Base-by-base conservation (phyloP, 352 stramenopile species). In the Pythium vanterpoolii region DNA sequence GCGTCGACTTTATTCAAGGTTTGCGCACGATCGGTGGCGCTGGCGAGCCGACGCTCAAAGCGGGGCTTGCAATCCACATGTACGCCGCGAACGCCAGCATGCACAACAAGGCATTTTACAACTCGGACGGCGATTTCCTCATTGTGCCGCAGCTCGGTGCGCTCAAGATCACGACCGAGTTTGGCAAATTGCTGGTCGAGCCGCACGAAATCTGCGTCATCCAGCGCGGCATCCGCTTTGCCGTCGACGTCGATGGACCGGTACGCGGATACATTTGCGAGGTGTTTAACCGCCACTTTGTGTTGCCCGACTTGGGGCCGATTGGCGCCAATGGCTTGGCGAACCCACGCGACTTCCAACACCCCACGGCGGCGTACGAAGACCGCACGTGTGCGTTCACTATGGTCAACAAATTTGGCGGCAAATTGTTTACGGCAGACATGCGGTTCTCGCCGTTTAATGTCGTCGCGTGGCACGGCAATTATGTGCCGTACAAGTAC, bases 401-500 rank as follows among this genome's bases (percentile, higher is more conserved):
- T 40, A 77, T 92, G 6, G 59, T 90, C 42, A 91, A 89, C 74
- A 94, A 90, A 70, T 98, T 98, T 77, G 87, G 87, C 21, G 87
- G 90, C 7, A 62, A 91, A 45, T 62, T 98, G 27, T 99, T 98
- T 69, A 82, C 77, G 19, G 81, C 89, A 26, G 54, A 62, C 18
- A 90, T 90, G 68, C 49, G 61, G 10, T 94, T 97, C 51, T 98
- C 89, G 18, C 96, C 96, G 3, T 98, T 98, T 69, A 97, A 98
- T 62, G 96, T 99, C 3, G 95, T 99, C 14, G 96, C 96, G n/a
- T 99, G 94, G 94, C 96, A 98, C 64, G 96, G 96, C 36, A 99
- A 98, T 73, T 99, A 99, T 60, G 73, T 97, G 16, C 96, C 96
- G 30, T 99, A 95, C 90, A 99, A 98, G 70, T 99, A 99, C 85